Percentiles rank a stretch among this genome's conserved stretches.
Evolutionary conservation across 2,329 filamentous ascomycete species (phyloP).

Genomic region (Colletotrichum gigasporum): DNA sequence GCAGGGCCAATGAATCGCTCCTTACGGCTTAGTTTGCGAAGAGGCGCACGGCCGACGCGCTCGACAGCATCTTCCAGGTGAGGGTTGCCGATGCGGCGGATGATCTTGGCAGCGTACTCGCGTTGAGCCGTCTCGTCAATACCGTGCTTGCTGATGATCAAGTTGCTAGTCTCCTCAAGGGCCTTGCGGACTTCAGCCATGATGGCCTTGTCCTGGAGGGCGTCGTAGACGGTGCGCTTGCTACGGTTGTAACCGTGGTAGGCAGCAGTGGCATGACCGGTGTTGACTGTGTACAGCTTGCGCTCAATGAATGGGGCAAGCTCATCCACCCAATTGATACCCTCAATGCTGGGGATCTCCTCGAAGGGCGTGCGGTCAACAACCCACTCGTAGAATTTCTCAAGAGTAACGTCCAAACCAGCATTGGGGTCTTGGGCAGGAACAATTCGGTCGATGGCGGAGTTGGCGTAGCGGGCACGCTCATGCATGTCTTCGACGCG

Average conservation of each 20-base stretch:
- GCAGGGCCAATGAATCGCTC: conserved; percentile 97
- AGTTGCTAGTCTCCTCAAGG: conserved; percentile 83
- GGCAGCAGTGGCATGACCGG: conserved; percentile 92
- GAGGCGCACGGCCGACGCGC: conserved; percentile 92
- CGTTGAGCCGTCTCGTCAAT: conserved; percentile 80
- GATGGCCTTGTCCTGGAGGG: conserved; percentile 83
- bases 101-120: conserved; percentile 90
- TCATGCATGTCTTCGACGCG: conserved; percentile 74
- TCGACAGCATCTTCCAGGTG: conserved; percentile 92
- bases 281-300: conserved; percentile 99
- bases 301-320: conserved; percentile 97
- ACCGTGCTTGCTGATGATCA: conserved; percentile 88
- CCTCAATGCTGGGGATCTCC: conserved; percentile 79
- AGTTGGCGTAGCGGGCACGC: conserved; percentile 93
- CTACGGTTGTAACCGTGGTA: conserved; percentile 92
- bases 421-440: conserved; percentile 84
- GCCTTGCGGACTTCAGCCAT: conserved; percentile 81
- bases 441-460: conserved; percentile 97
- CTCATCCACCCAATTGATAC: conserved; percentile 92
- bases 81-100: conserved; percentile 92
- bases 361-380: conserved; percentile 89
- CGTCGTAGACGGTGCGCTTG: conserved; percentile 90
- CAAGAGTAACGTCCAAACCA: conserved; percentile 91
- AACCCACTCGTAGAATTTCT: conserved; percentile 99
- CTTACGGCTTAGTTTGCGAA: conserved; percentile 93